Evolutionary conservation across 2,329 filamentous ascomycete species (phyloP).

Genomic region (Scytalidium sp.): DNA sequence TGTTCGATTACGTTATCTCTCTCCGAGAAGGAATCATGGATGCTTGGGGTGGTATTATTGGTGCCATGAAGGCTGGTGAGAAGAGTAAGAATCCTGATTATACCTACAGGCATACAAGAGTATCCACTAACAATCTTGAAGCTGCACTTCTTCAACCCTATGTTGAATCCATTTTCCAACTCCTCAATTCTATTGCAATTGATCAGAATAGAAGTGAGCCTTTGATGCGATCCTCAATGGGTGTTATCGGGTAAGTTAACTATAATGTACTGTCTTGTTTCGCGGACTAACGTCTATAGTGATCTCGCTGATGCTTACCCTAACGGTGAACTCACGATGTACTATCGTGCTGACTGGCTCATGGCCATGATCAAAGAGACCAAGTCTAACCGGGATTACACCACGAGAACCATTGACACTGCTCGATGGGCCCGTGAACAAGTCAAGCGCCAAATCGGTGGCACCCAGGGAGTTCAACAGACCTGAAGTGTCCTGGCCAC

Average conservation of each 20-base stretch:
- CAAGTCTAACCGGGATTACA: slow-evolving; percentile 83
- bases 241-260: slow-evolving; percentile 80
- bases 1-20: slow-evolving; percentile 94
- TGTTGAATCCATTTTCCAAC: slow-evolving; percentile 80
- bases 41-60: slow-evolving; percentile 95
- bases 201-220: slow-evolving; percentile 90
- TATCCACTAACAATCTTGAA: slow-evolving; percentile 36
- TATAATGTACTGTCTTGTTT: not conserved
- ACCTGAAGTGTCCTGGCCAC: slow-evolving; percentile 21
- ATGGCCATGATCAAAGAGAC: slow-evolving; percentile 89
- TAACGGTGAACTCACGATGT: slow-evolving; percentile 77
- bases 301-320: slow-evolving; percentile 94
- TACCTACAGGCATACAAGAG: not conserved
- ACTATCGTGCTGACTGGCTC: slow-evolving; percentile 90
- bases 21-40: slow-evolving; percentile 98
- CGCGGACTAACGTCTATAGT: slow-evolving; percentile 42
- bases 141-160: slow-evolving; percentile 72
- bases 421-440: slow-evolving; percentile 97
- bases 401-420: slow-evolving; percentile 82
- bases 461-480: slow-evolving; percentile 32
- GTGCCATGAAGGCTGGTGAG: slow-evolving; percentile 81
- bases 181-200: slow-evolving; percentile 75
- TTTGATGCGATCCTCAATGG: slow-evolving; percentile 91
- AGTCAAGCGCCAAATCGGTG: slow-evolving; percentile 83
- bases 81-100: slow-evolving; percentile 57